Evolutionary conservation across 1,284 basidiomycete genomes (phyloP).

Genomic region (Trichosporon asahii): DNA sequence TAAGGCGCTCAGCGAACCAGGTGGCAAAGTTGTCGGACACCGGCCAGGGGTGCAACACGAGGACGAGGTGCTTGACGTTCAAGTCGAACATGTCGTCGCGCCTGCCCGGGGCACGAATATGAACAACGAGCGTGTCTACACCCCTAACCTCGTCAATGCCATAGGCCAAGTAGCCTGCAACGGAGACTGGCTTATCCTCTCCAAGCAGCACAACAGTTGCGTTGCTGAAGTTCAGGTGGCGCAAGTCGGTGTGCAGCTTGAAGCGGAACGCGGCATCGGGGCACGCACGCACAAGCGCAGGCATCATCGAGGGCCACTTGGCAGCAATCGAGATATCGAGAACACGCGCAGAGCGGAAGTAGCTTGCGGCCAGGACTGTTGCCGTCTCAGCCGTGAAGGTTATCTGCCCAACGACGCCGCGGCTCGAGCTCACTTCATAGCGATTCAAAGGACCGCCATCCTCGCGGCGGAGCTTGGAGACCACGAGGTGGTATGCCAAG

Average conservation of each 20-base stretch:
- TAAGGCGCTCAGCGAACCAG: too few species aligned
- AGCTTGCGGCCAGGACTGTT: background rate
- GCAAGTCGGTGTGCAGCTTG: background rate
- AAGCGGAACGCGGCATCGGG: background rate
- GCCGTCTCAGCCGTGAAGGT: background rate
- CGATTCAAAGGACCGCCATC: too few species aligned
- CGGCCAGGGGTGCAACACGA: background rate
- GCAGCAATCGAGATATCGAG: background rate
- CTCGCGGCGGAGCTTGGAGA: background rate
- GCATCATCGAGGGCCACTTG: background rate
- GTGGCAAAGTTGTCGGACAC: too few species aligned
- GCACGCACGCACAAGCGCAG: background rate
- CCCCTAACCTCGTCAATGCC: background rate
- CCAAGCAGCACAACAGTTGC: background rate
- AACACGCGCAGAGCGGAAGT: background rate
- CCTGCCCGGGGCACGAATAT: background rate
- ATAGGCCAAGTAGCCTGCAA: background rate
- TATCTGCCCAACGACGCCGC: background rate
- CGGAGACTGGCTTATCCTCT: background rate
- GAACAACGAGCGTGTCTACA: background rate
- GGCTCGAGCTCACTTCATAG: background rate
- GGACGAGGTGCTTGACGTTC: background rate
- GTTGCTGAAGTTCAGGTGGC: background rate
- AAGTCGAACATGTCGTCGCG: background rate
- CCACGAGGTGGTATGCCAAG: background rate